phyloP scores from a whole-genome alignment of 345 rosid species.

The Melaleuca quinquenervia region DNA sequence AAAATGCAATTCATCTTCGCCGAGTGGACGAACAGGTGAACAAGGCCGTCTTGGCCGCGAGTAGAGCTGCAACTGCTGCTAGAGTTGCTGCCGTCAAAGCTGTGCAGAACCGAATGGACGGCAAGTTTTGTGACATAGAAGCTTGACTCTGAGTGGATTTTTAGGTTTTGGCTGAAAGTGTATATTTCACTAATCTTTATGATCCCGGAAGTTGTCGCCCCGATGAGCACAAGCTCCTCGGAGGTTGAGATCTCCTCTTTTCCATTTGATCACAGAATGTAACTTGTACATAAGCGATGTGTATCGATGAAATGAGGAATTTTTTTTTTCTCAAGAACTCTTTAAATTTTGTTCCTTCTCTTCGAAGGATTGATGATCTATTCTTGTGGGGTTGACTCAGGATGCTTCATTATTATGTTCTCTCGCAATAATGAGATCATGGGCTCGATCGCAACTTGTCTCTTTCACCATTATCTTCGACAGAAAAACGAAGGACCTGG shows the following conservation, averaged over 20 bases:
- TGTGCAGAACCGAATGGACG: conserved; percentile 84
- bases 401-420: conserved; percentile 5
- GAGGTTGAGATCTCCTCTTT: background rate
- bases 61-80: conserved; percentile 87
- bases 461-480: background rate
- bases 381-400: conserved; percentile 7
- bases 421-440: conserved; percentile 1
- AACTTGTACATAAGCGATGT: conserved; percentile 9
- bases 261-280: conserved; percentile 13
- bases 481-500: background rate
- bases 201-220: background rate
- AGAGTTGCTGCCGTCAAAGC: conserved; percentile 95
- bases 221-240: background rate
- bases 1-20: conserved; percentile 43
- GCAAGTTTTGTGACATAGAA: conserved; percentile 69
- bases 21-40: conserved; percentile 76
- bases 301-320: conserved; percentile 20
- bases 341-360: background rate
- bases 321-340: background rate
- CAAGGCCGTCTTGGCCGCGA: conserved; percentile 59
- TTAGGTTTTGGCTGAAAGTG: conserved; percentile 1
- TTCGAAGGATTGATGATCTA: background rate
- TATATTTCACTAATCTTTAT: background rate
- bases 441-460: conserved; percentile 5
- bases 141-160: conserved; percentile 4